Evolutionary conservation across 2,329 filamentous ascomycete genomes (phyloP), one percentile per base, ranked within the genome.

Genomic region (Bipolaris bicolor): DNA sequence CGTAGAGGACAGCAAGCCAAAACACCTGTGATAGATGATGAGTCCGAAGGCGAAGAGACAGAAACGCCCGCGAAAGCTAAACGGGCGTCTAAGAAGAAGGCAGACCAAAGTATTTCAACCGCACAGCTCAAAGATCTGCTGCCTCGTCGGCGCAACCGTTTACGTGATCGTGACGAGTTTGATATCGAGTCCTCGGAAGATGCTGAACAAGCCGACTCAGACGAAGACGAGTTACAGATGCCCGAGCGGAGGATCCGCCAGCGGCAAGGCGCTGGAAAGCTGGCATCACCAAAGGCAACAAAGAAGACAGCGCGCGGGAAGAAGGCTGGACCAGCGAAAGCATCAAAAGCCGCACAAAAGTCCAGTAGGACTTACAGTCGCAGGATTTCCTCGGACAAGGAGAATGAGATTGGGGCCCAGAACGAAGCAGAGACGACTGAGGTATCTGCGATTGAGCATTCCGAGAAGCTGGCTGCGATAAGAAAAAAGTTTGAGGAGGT

Each of bases 401-500:
- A 81, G 62, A 80, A 80, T 52, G 70, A 76, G 15, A 62, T 47
- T 3, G 50, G 51, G 2, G 64, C 52, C 1, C 69, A 69, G 13
- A 68, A 67, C 13, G 70, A 68, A 13, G 60, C 66, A 10, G 66
- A 65, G 29, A 56, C 67, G 29, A 67, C 54, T 15, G 71, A 76
- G 61, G 59, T 67, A 5, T 75, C 74, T 15, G 66, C 64, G 16
- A 57, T 63, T 16, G 62, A 58, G 46, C 59, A 67, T 7, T 70
- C 67, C 0, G 67, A 69, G 10, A 77, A 79, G 63, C 66, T 83
- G 34, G 74, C 76, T 59, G 77, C 72, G 1, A 78, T 79, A 24
- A 77, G 76, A 60, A 76, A 77, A 63, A 82, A 81, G 63, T 83
- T 83, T 61, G 78, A 74, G 24, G 80, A 82, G 52, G 76, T 83